phyloP scores from a whole-genome alignment of 2,329 filamentous ascomycete species.

The Talaromyces sp. region DNA sequence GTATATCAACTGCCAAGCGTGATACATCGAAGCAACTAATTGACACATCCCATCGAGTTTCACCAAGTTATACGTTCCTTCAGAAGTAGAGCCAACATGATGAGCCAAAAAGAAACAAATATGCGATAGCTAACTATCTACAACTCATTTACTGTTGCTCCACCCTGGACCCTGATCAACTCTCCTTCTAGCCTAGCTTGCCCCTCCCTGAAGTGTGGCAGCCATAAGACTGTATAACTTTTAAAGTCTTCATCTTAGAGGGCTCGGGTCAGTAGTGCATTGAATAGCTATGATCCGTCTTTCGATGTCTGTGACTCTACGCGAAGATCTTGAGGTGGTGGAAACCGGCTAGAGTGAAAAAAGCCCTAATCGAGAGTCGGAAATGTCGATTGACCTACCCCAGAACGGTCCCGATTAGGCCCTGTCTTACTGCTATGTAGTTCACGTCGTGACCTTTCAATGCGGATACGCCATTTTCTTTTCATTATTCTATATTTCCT shows the following conservation, averaged over 20 bases:
- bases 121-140: not conserved
- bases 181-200: not conserved
- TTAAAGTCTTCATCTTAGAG: not conserved
- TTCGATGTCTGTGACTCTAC: not conserved
- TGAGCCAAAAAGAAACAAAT: not conserved
- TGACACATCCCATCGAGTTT: not conserved
- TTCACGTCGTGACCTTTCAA: too few species aligned
- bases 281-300: not conserved
- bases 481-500: too few species aligned
- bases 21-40: not conserved
- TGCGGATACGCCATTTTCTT: too few species aligned
- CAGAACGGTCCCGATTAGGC: not conserved
- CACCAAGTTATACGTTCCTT: not conserved
- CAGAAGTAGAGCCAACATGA: not conserved
- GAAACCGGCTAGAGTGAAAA: not conserved
- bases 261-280: not conserved
- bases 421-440: not conserved
- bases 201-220: not conserved
- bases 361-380: not conserved
- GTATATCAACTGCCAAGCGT: not conserved
- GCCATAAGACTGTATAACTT: not conserved
- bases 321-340: not conserved
- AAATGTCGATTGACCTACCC: too few species aligned
- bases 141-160: not conserved
- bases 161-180: too few species aligned